phyloP scores from a whole-genome alignment of 495 filamentous ascomycete genomes.

The Articulospora tetracladia region DNA sequence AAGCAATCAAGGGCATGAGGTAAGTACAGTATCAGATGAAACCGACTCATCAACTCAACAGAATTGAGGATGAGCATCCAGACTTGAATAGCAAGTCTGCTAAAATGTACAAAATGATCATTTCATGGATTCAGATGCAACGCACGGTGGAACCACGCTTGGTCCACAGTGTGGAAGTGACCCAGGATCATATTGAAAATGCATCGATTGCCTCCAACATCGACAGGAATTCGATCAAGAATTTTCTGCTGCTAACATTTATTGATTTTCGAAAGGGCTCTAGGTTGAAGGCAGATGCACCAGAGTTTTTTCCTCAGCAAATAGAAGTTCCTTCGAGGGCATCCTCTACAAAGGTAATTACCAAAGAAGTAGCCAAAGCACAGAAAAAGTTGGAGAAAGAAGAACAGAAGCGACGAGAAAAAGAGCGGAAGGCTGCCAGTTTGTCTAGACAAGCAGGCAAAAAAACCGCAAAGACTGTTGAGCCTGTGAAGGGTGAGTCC shows the following conservation, averaged over 20 bases:
- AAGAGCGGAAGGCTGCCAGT: slow-evolving; percentile 12
- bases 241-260: background rate
- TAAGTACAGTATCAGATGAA: slow-evolving; percentile 28
- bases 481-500: background rate
- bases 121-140: background rate
- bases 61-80: background rate
- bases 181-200: too few relatives aligned
- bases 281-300: slow-evolving; percentile 50
- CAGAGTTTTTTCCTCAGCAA: slow-evolving; percentile 43
- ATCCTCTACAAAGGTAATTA: background rate
- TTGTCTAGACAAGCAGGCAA: slow-evolving; percentile 14
- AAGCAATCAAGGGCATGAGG: slow-evolving; percentile 18
- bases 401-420: slow-evolving; percentile 9
- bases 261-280: slow-evolving; percentile 35
- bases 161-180: slow-evolving; percentile 6
- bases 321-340: background rate
- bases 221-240: background rate
- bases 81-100: slow-evolving; percentile 37
- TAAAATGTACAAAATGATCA: background rate
- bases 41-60: background rate
- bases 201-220: too few relatives aligned
- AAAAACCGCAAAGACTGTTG: slow-evolving; percentile 6
- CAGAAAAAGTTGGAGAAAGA: slow-evolving; percentile 14
- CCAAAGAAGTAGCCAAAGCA: slow-evolving; percentile 7
- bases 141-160: background rate